phyloP scores from a whole-genome alignment of 2,329 filamentous ascomycete species.

The Sporothrix protearum region DNA sequence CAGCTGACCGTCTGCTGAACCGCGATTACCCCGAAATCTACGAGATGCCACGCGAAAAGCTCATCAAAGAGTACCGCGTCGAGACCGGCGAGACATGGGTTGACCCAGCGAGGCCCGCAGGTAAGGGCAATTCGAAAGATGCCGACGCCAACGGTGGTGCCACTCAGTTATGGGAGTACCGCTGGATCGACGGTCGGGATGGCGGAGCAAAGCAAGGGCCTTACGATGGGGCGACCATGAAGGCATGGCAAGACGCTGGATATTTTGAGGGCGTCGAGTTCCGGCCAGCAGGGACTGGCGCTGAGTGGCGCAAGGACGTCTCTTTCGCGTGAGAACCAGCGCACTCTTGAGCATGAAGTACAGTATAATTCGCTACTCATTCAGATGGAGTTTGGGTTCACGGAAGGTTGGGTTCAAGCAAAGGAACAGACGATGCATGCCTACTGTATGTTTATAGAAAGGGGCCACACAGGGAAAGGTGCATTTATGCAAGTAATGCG shows the following conservation, averaged over 20 bases:
- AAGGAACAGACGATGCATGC: not conserved
- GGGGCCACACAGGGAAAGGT: not conserved
- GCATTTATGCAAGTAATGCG: not conserved
- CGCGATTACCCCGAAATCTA: constrained; percentile 88
- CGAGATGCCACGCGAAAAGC: constrained; percentile 76
- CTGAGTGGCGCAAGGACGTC: constrained; percentile 50
- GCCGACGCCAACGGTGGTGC: constrained; percentile 21
- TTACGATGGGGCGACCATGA: constrained; percentile 81
- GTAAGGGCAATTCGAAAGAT: constrained; percentile 27
- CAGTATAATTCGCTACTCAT: not conserved
- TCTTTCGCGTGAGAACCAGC: constrained; percentile 30
- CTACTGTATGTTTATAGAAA: not conserved
- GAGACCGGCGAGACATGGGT: constrained; percentile 87
- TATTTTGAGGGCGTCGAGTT: constrained; percentile 94
- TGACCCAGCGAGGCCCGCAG: constrained; percentile 39
- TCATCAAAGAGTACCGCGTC: constrained; percentile 76
- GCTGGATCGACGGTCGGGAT: constrained; percentile 86
- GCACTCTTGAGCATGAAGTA: not conserved
- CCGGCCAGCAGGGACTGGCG: constrained; percentile 53
- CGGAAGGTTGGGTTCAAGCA: not conserved
- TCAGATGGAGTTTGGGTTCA: not conserved
- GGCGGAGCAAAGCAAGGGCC: constrained; percentile 77
- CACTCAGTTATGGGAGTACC: constrained; percentile 73
- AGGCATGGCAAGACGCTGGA: constrained; percentile 83
- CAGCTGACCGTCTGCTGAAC: constrained; percentile 80